Evolutionary conservation across 345 rosid species (phyloP), one percentile per base, ranked within the genome.

Genomic region (Microthlaspi erraticum): DNA sequence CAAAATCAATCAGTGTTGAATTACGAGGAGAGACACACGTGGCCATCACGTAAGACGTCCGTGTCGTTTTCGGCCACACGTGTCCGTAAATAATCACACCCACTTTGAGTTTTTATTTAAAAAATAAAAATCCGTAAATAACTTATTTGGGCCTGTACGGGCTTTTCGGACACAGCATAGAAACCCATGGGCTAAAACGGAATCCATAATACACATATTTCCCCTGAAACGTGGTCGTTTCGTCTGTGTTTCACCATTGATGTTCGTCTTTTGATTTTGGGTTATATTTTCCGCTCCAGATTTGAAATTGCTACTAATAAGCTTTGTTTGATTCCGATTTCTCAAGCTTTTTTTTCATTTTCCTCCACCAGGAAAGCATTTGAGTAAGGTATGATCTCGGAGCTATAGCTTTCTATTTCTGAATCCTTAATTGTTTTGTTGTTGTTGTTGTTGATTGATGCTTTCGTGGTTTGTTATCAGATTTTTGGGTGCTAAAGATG

Each of bases 401-500:
- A 61, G 26, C 36, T 17, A 18, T 5, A 37, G 6, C 1, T 55
- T 36, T 56, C 49, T 13, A 13, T 10, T 4, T 64, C 51, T 38
- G 26, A 72, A 55, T 45, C 51, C 17, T 20, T 20, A 29, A 13
- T 2, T 16, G 0, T 6, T 8, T 2, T 18, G 6, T 19, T 20
- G 2, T 26, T 26, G 1, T 26, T 26, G 29, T 2, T 26, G 29
- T 26, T 26, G 3, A 29, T 11, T 51, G 26, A 52, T 46, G 64
- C 36, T 56, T 46, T 64, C 51, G 65, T n/a, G 36, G 18, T 48
- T 53, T 31, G 71, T 56, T 20, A 10, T 18, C 43, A 72, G 46
- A 33, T n/a, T 23, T 11, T 54, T 10, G 18, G 62, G 45, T 20
- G 49, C 37, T 41, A 42, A 42, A 73, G 63, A 93, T 93, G 98